Evolutionary conservation across 140 eudicot species (phyloP), one percentile per base, ranked within the genome.

Genomic region (Flaveria floridana): DNA sequence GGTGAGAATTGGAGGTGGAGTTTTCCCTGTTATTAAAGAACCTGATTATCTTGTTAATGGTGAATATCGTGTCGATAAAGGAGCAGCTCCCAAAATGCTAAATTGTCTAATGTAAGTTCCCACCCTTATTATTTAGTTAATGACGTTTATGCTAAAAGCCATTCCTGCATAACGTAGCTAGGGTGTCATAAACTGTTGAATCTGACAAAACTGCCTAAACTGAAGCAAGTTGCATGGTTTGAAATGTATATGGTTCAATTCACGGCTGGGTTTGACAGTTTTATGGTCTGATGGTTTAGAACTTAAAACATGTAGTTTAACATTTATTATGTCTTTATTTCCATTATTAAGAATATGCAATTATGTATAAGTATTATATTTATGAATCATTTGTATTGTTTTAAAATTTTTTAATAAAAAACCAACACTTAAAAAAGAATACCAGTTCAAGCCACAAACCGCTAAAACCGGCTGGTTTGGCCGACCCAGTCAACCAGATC

Each of bases 1-100:
- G 98, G 98, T 93, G 74, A 88, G 97, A 84, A 92, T 92, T 72
- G 98, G 98, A 70, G 98, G 98, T 16, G 96, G 97, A 15, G 98
- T 93, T 71, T 93, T 90, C 68, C 98, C 98, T 62, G 90, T 90
- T 71, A 93, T 93, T 67, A 93, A 93, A 83, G 98, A 93, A 78
- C 98, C 98, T 53, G 98, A 93, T 82, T 94, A 90, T 85, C 99
- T 94, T 84, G 96, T 90, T 71, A 90, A 90, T 76, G 99, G 97
- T 67, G 97, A 88, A 83, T 90, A 88, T 68, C 99, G 99, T 77
- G 96, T 94, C 48, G 99, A 94, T 84, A 93, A 93, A 79, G 98
- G 98, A 65, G 98, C 97, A 30, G 94, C 98, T 67, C 98, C 98
- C 58, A 90, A 93, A 88, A 90, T 93, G 98, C 73, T 93, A 84